Conservation (phyloP, 73 alveolate genomes). For the Blepharisma japonicum region DNA sequence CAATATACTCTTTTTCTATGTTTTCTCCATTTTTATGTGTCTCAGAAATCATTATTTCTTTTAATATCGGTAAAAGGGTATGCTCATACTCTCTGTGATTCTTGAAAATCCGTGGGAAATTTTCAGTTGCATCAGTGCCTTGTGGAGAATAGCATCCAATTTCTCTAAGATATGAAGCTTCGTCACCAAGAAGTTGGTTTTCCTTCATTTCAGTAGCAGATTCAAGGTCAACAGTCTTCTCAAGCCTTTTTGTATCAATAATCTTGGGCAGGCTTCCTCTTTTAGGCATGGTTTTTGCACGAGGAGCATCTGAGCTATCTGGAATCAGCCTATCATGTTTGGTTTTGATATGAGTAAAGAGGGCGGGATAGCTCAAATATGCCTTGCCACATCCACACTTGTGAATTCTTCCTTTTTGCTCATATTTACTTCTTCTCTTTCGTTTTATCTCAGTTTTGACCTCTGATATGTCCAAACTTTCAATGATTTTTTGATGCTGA, state of each 20-base stretch:
- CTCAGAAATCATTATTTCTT: too few relatives aligned
- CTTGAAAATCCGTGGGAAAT: conserved; percentile 6
- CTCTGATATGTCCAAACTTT: too few relatives aligned
- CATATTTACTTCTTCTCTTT: conserved; percentile 89
- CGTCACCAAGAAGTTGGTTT: too few relatives aligned
- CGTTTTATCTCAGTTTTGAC: conserved; percentile 34
- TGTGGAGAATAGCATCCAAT: conserved; percentile 15
- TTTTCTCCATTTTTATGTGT: not conserved
- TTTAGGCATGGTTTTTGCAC: conserved; percentile 81
- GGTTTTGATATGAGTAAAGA: conserved; percentile 95
- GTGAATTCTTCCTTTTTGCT: conserved; percentile 84
- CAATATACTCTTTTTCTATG: not conserved
- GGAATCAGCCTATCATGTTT: conserved; percentile 86
- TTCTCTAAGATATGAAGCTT: conserved; percentile 5
- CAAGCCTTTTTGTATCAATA: conserved; percentile 26
- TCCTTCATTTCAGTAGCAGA: conserved; percentile 20
- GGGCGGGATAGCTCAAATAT: conserved; percentile 96
- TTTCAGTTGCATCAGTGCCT: conserved; percentile 19
- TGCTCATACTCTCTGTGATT: conserved; percentile 13
- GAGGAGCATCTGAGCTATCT: conserved; percentile 88
- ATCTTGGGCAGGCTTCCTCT: conserved; percentile 93
- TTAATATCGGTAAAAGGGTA: not conserved
- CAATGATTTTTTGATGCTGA: too few relatives aligned
- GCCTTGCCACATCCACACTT: conserved; percentile 97
- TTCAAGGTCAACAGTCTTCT: not conserved